phyloP scores from a whole-genome alignment of 208 protist species.

The Vickermania ingenoplastis region DNA sequence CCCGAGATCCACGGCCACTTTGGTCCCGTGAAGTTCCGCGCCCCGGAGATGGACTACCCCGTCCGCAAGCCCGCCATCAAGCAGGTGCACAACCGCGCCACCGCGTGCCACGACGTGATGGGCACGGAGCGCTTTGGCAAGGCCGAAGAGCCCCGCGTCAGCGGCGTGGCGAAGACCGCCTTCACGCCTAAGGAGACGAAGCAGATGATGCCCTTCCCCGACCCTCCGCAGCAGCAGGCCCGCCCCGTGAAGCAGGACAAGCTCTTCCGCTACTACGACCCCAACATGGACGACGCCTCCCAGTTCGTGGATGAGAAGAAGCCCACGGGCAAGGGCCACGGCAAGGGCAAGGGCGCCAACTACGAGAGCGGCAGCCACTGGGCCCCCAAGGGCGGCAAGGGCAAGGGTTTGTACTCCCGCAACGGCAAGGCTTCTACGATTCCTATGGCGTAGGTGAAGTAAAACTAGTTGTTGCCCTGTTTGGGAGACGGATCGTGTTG shows the following conservation, averaged over 20 bases:
- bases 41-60: constrained; percentile 42
- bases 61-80: constrained; percentile 24
- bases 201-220: constrained; percentile 17
- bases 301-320: constrained; percentile 13
- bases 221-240: constrained; percentile 8
- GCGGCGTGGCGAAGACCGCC: constrained; percentile 23
- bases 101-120: constrained; percentile 73
- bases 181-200: constrained; percentile 35
- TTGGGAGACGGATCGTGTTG: no score
- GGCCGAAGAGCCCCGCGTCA: constrained; percentile 21
- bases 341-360: constrained; percentile 23
- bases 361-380: constrained; percentile 13
- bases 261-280: constrained; percentile 55
- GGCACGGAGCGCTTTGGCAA: constrained; percentile 54
- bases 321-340: constrained; percentile 5
- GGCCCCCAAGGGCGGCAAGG: neutral
- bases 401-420: constrained; percentile 7
- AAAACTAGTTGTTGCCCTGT: no score
- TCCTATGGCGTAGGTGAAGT: no score
- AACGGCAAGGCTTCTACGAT: no score
- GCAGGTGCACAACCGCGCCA: constrained; percentile 47
- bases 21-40: constrained; percentile 41
- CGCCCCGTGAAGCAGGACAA: constrained; percentile 12
- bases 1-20: constrained; percentile 22
- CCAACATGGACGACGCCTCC: constrained; percentile 27